Base-by-base conservation (phyloP, 495 filamentous ascomycete genomes). In the Hypoxylon fuscum region DNA sequence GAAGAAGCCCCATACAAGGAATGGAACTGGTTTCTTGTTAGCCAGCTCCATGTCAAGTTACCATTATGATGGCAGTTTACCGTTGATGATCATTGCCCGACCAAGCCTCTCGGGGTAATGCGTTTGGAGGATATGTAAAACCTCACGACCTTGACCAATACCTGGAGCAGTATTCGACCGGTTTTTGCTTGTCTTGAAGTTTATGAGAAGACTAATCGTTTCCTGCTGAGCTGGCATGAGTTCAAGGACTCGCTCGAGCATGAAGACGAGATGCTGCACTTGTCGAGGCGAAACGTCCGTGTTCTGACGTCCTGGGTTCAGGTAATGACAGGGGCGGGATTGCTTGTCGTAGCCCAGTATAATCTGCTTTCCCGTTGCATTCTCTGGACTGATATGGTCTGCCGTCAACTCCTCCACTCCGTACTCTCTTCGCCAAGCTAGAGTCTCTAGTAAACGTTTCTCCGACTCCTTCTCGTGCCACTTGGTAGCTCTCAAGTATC, bases 51-150 rank as follows among this genome's bases (percentile, higher is more conserved):
- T 11, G 11, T 40, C 7, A 12, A 3, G 8, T 25, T 35, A 8
- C 15, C 8, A 27, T 53, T 18, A 10, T 42, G 35, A 22, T 29
- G 76, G 11, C 7, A 6, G 10, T 87, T 72, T 73, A 93, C 91
- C 82, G 58, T 98, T 95, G 66, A 90, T 89, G 44, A 97, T 89
- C 57, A 96, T 83, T 1, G 94, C 91, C 55, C 87, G 84, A 12
- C 95, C 95, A n/a, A 98, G 74, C 52, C 95, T 79, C 77, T 98
- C 95, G 0, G 95, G 95, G 70, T 96, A 97, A 70, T 98, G 93
- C 46, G 88, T 90, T 73, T 98, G 95, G 42, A 98, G 78, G 66
- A 98, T 97, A 72, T 85, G 81, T 41, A 98, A 78, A 4, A 90
- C 87, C 77, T 93, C 85, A 58, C 88, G 87, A 3, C 88, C 93